phyloP scores from a whole-genome alignment of 139 green algal species.

The Coccomyxa sp. region DNA sequence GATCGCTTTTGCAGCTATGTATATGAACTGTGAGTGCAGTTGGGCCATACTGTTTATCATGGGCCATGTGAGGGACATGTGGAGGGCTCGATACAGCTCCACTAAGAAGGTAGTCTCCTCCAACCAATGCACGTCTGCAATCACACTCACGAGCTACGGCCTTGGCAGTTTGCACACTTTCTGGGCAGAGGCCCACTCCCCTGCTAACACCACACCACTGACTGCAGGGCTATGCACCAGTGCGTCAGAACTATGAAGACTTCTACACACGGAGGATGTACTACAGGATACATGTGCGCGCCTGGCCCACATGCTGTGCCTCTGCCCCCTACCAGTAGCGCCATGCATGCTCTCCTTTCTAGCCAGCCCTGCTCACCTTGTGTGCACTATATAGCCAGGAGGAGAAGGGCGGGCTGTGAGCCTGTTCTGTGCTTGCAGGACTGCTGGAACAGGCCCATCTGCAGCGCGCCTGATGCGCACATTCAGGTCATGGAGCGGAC shows the following conservation, averaged over 20 bases:
- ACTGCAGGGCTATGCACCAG: conserved; percentile 82
- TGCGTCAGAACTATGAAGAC: conserved; percentile 85
- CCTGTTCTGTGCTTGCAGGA: too few species aligned
- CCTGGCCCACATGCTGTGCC: background rate
- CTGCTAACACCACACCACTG: too few species aligned
- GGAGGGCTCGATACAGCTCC: conserved; percentile 23
- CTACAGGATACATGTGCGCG: conserved; percentile 74
- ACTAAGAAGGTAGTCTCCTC: background rate
- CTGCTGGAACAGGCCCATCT: conserved; percentile 94
- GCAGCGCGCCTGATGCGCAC: conserved; percentile 79
- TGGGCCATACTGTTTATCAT: conserved; percentile 70
- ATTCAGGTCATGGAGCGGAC: conserved; percentile 88
- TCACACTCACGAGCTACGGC: background rate
- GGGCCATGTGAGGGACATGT: conserved; percentile 78
- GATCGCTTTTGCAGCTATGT: too few species aligned
- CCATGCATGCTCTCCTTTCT: too few species aligned
- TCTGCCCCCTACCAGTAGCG: too few species aligned
- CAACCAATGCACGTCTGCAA: background rate
- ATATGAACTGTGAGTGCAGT: too few species aligned
- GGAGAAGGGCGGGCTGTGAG: too few species aligned
- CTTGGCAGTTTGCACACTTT: too few species aligned
- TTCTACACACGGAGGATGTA: conserved; percentile 96
- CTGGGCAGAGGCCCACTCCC: too few species aligned
- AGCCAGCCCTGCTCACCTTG: too few species aligned
- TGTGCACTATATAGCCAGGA: too few species aligned